phyloP scores from a whole-genome alignment of 805 yeast genomes.

The Metschnikowia hibisci region DNA sequence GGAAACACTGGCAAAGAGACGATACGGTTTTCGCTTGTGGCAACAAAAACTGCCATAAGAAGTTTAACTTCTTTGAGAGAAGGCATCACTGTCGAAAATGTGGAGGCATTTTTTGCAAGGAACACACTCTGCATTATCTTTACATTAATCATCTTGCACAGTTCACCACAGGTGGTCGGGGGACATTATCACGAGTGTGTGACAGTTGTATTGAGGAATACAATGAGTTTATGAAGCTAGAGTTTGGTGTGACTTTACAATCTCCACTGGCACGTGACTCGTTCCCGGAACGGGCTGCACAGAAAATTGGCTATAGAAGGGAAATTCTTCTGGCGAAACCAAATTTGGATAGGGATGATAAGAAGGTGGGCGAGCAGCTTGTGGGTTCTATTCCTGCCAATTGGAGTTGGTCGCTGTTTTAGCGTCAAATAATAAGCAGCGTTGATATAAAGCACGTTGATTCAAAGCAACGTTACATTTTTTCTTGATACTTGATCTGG shows the following conservation, averaged over 20 bases:
- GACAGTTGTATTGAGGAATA: conserved; percentile 62
- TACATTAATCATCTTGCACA: conserved; percentile 57
- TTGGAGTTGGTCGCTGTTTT: conserved; percentile 79
- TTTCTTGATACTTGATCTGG: too few relatives aligned
- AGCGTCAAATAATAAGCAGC: conserved; percentile 4
- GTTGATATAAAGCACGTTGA: background rate
- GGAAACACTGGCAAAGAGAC: conserved; percentile 75
- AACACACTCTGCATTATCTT: conserved; percentile 56
- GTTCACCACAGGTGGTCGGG: conserved; percentile 64
- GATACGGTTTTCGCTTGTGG: conserved; percentile 59
- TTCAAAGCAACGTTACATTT: too few relatives aligned
- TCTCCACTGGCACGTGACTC: conserved; percentile 10
- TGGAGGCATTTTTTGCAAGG: conserved; percentile 75
- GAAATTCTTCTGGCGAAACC: conserved; percentile 10
- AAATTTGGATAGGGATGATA: conserved; percentile 4
- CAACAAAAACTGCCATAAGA: conserved; percentile 49
- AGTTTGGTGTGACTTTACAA: conserved; percentile 31
- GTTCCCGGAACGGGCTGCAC: conserved; percentile 5
- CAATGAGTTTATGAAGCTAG: conserved; percentile 43
- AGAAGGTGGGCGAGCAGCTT: conserved; percentile 21
- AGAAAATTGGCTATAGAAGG: conserved; percentile 7
- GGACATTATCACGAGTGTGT: conserved; percentile 67
- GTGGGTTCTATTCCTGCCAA: conserved; percentile 63
- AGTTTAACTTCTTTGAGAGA: conserved; percentile 74
- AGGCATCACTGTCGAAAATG: conserved; percentile 84